Percentiles rank a stretch among this genome's conserved stretches.
phyloP scores from a whole-genome alignment of 1,284 basidiomycete genomes.

The Leccinum solheimii region DNA sequence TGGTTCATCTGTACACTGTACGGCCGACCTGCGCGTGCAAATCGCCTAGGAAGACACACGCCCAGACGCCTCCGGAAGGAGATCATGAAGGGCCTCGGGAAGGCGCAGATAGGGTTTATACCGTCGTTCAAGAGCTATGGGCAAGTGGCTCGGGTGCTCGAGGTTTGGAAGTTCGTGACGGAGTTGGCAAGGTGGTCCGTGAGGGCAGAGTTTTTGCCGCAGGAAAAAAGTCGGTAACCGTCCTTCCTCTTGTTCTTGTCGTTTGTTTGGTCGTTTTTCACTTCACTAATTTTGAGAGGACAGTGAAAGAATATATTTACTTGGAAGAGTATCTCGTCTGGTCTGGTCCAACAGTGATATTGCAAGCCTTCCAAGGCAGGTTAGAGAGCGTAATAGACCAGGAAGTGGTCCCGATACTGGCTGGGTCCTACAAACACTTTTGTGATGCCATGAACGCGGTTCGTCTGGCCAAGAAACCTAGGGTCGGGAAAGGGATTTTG shows the following conservation, averaged over 20 bases:
- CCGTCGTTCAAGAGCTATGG: constrained; percentile 5
- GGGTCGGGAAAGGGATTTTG: constrained; percentile 3
- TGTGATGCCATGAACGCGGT: constrained; percentile 5
- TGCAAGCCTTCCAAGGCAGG: constrained; percentile 16
- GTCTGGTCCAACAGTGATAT: constrained; percentile 14
- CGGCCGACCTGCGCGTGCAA: constrained; percentile 16
- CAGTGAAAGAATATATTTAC: constrained; percentile 2
- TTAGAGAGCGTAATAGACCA: constrained; percentile 8
- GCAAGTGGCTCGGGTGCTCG: constrained; percentile 2
- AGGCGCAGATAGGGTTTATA: constrained; percentile 11
- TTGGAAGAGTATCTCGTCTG: constrained; percentile 17
- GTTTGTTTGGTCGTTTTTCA: not conserved
- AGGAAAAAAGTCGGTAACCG: constrained; percentile 12
- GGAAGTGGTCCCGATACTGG: constrained; percentile 9
- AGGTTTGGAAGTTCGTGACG: constrained; percentile 16
- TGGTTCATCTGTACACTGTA: constrained; percentile 30
- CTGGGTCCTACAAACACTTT: constrained; percentile 18
- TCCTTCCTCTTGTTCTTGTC: not conserved
- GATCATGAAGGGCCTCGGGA: constrained; percentile 4
- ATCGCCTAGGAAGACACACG: constrained; percentile 11
- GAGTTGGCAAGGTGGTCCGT: constrained; percentile 16
- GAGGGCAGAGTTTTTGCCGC: constrained; percentile 12
- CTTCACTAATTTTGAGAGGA: not conserved
- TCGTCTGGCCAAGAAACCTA: not conserved
- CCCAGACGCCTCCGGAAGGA: constrained; percentile 6